Percentiles rank a stretch among this genome's conserved stretches.
phyloP scores from a whole-genome alignment of 345 rosid species.

The Rhizophora apiculata region DNA sequence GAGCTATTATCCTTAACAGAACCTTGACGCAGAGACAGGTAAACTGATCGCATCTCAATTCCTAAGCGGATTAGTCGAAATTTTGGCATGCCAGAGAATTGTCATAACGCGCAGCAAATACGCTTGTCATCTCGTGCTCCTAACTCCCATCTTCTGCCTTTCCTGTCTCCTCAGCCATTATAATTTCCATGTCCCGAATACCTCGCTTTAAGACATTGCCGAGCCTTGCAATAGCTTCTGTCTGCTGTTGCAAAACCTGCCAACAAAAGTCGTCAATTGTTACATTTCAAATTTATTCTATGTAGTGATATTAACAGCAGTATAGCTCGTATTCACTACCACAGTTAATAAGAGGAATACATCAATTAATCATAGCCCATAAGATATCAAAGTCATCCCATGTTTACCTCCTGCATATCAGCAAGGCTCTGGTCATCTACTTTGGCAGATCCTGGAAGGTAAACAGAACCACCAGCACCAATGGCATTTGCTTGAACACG shows the following conservation, averaged over 20 bases:
- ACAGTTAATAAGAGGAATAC: neutral
- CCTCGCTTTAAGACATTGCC: constrained; percentile 80
- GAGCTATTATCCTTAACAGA: too few relatives aligned
- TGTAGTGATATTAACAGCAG: neutral
- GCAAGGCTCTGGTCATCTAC: constrained; percentile 90
- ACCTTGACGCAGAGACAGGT: too few relatives aligned
- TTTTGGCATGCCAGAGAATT: neutral
- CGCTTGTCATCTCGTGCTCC: constrained; percentile 1
- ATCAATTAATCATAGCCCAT: neutral
- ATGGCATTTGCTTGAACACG: constrained; percentile 71
- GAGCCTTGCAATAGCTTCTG: constrained; percentile 83
- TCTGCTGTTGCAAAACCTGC: constrained; percentile 80
- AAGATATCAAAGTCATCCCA: neutral
- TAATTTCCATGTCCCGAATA: constrained; percentile 75
- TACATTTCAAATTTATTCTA: neutral
- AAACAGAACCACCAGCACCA: constrained; percentile 57
- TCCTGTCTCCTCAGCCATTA: constrained; percentile 76
- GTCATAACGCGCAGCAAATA: neutral
- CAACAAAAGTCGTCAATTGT: neutral
- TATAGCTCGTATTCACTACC: neutral
- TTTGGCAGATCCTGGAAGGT: constrained; percentile 91
- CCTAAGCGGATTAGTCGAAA: neutral
- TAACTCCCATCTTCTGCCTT: constrained; percentile 41
- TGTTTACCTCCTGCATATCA: constrained; percentile 89
- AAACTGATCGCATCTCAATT: neutral